These are phyloP conservation scores for Hypoxylon rubiginosum DNA, from an alignment of 2,329 filamentous ascomycete species.

Conservation along the genomic window DNA sequence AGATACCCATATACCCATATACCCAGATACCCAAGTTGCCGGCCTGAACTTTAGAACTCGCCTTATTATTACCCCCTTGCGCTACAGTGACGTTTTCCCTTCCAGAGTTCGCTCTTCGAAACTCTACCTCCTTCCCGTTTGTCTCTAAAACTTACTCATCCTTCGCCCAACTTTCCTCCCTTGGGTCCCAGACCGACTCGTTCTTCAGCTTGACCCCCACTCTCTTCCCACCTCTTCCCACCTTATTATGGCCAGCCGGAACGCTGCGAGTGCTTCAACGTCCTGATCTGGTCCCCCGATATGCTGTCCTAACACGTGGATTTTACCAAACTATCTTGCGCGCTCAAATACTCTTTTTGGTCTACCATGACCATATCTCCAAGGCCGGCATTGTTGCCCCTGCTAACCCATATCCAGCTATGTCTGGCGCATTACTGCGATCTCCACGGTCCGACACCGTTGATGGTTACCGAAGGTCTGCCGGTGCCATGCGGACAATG, in stretches of 20 bases:
- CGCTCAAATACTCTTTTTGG: constrained; percentile 17
- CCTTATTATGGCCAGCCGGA: constrained; percentile 32
- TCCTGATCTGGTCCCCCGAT: constrained; percentile 25
- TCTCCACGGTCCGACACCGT: constrained; percentile 75
- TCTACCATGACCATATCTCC: constrained; percentile 45
- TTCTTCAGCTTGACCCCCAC: constrained; percentile 40
- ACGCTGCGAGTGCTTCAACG: constrained; percentile 17
- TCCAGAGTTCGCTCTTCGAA: constrained; percentile 28
- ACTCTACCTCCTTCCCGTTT: constrained; percentile 39
- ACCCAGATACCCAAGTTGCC: constrained; percentile 39
- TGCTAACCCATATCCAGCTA: constrained; percentile 68
- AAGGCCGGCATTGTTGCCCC: constrained; percentile 43
- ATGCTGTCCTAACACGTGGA: constrained; percentile 37
- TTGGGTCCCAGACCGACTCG: constrained; percentile 29
- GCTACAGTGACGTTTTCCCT: constrained; percentile 41
- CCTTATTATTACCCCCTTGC: constrained; percentile 41
- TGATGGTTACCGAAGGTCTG: constrained; percentile 78
- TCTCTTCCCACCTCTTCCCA: constrained; percentile 31
- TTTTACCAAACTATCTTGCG: constrained; percentile 22
- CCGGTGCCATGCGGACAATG: constrained; percentile 72
- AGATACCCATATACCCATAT: too few relatives aligned
- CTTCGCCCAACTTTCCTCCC: constrained; percentile 22
- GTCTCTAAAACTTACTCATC: constrained; percentile 32
- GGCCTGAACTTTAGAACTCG: constrained; percentile 34
- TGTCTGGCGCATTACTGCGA: constrained; percentile 80